These are phyloP conservation scores for Rubia tinctorum DNA, from an alignment of 305 asterid species.

Conservation along the genomic window DNA sequence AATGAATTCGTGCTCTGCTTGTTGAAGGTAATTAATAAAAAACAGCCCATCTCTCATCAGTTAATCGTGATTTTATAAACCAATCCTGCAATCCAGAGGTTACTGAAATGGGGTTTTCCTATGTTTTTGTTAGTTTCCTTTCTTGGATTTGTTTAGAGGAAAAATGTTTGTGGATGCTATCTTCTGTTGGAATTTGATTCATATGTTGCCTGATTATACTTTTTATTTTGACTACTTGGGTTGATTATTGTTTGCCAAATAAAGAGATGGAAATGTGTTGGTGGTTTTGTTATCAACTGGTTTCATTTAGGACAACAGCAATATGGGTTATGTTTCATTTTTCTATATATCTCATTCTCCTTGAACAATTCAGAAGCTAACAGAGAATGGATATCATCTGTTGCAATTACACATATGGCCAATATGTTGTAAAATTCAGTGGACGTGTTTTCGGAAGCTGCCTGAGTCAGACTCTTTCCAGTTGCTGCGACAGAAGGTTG, in stretches of 20 bases:
- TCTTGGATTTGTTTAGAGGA: not conserved
- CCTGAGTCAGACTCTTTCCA: slow-evolving; percentile 33
- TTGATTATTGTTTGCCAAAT: not conserved
- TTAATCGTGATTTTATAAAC: not conserved
- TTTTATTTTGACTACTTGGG: not conserved
- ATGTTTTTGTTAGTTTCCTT: not conserved
- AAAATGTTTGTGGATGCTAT: not conserved
- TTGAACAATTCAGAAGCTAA: slow-evolving; percentile 34
- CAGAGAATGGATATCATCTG: slow-evolving; percentile 52
- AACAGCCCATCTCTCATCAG: not conserved
- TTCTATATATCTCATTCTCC: not conserved
- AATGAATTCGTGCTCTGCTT: slow-evolving; percentile 16
- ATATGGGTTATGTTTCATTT: not conserved
- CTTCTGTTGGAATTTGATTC: not conserved
- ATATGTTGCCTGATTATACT: not conserved
- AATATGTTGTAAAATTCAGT: slow-evolving; percentile 30
- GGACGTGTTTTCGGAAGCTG: slow-evolving; percentile 20
- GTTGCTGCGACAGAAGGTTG: slow-evolving; percentile 25
- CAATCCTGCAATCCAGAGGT: not conserved
- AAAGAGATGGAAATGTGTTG: not conserved
- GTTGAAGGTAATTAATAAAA: slow-evolving; percentile 17
- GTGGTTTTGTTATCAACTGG: not conserved
- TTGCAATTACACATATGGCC: slow-evolving; percentile 37
- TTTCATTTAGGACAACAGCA: not conserved
- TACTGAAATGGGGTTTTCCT: not conserved